These are phyloP conservation scores for Coniferiporia sulphurascens DNA, from an alignment of 1,284 basidiomycete genomes.

Conservation along the genomic window DNA sequence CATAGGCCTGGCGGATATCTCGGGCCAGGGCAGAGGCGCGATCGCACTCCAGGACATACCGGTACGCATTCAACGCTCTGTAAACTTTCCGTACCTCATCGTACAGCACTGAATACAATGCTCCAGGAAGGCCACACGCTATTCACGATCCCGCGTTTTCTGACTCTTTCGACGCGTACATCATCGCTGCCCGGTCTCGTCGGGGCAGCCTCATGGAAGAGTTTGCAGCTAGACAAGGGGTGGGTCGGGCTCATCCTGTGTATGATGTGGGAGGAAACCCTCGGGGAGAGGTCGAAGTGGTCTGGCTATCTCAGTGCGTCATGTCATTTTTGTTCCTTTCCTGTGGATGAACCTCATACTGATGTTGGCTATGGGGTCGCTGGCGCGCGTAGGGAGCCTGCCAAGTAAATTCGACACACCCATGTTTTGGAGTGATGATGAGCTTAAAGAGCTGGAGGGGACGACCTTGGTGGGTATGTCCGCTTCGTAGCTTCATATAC, in stretches of 20 bases:
- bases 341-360: not conserved
- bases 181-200: slow-evolving; percentile 59
- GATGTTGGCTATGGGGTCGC: not conserved
- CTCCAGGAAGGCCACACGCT: slow-evolving; percentile 65
- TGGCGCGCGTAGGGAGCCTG: slow-evolving; percentile 43
- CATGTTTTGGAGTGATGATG: slow-evolving; percentile 87
- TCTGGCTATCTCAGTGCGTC: slow-evolving; percentile 60
- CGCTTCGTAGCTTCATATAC: not conserved
- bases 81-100: not conserved
- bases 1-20: slow-evolving; percentile 48
- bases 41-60: slow-evolving; percentile 69
- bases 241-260: slow-evolving; percentile 89
- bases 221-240: slow-evolving; percentile 54
- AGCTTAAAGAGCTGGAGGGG: slow-evolving; percentile 75
- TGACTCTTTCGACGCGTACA: slow-evolving; percentile 79
- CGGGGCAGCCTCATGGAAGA: slow-evolving; percentile 58
- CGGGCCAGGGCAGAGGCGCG: slow-evolving; percentile 63
- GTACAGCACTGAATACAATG: not conserved
- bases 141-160: slow-evolving; percentile 77
- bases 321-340: not conserved
- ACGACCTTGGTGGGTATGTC: slow-evolving; percentile 79
- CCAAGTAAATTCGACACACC: slow-evolving; percentile 82
- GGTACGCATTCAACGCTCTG: slow-evolving; percentile 35
- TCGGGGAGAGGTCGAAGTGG: slow-evolving; percentile 60
- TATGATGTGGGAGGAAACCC: slow-evolving; percentile 90